Evolutionary conservation across 352 stramenopile species (phyloP).

Genomic region (Phytophthora chlamydospora): DNA sequence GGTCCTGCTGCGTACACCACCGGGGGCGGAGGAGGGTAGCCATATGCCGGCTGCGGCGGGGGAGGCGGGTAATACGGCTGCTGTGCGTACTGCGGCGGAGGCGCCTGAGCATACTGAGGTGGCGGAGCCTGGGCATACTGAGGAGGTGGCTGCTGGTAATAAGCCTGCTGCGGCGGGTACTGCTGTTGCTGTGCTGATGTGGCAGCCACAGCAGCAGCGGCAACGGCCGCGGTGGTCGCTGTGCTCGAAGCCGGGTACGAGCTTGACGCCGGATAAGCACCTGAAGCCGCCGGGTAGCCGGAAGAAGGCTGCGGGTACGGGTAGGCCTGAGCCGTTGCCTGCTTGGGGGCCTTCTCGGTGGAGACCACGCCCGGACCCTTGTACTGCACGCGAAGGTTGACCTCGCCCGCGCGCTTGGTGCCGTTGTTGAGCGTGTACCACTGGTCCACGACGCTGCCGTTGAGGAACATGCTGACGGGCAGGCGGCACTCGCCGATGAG

Average conservation of each 20-base stretch:
- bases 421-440: slow-evolving; percentile 85
- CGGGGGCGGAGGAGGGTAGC: slow-evolving; percentile 36
- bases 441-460: slow-evolving; percentile 71
- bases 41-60: slow-evolving; percentile 27
- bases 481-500: slow-evolving; percentile 80
- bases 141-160: slow-evolving; percentile 44
- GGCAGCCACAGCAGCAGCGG: slow-evolving; percentile 25
- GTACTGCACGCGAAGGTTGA: slow-evolving; percentile 84
- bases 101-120: slow-evolving; percentile 34
- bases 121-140: slow-evolving; percentile 41
- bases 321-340: slow-evolving; percentile 31
- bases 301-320: slow-evolving; percentile 16
- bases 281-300: slow-evolving; percentile 17
- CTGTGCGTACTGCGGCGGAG: slow-evolving; percentile 33
- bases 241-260: slow-evolving; percentile 9
- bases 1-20: slow-evolving; percentile 44
- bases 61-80: slow-evolving; percentile 47
- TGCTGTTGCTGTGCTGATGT: slow-evolving; percentile 20
- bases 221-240: slow-evolving; percentile 16
- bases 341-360: slow-evolving; percentile 29
- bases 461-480: slow-evolving; percentile 76
- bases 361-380: slow-evolving; percentile 36
- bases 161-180: slow-evolving; percentile 41
- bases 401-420: slow-evolving; percentile 63
- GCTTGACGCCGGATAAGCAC: slow-evolving; percentile 12